Conservation (phyloP, 345 rosid genomes). For the Linum usitatissimum region DNA sequence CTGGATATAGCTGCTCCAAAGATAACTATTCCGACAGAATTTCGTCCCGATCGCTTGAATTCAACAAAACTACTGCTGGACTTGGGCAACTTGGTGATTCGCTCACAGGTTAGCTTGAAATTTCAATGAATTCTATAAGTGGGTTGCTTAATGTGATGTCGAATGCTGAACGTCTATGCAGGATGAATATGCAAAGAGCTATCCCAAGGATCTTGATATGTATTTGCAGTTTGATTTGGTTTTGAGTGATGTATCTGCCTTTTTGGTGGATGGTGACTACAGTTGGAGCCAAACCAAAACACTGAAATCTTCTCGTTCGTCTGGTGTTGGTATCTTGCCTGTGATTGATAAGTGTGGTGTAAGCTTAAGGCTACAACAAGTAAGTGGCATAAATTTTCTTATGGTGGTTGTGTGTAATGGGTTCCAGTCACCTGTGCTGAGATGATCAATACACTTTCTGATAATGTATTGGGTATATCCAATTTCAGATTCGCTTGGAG, state of each 20-base stretch:
- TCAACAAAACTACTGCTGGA: conserved; percentile 88
- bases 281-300: conserved; percentile 47
- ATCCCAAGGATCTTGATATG: conserved; percentile 49
- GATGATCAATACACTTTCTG: not conserved
- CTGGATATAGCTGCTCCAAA: conserved; percentile 98
- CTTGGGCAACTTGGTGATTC: conserved; percentile 85
- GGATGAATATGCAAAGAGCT: conserved; percentile 52
- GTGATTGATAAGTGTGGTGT: conserved; percentile 90
- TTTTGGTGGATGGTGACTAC: conserved; percentile 90
- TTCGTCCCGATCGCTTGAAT: conserved; percentile 54
- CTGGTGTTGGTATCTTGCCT: conserved; percentile 50
- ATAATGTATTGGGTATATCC: not conserved
- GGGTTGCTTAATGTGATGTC: conserved; percentile 5
- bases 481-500: conserved; percentile 57
- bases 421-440: not conserved
- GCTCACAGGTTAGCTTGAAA: conserved; percentile 53
- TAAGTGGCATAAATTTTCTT: conserved; percentile 20
- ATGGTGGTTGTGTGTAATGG: not conserved
- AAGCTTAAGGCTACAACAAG: conserved; percentile 84
- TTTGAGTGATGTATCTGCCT: conserved; percentile 86
- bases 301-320: conserved; percentile 18
- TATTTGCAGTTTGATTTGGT: conserved; percentile 89
- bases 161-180: conserved; percentile 25
- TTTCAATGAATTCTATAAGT: not conserved
- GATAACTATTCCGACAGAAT: conserved; percentile 91